A percentile compares a stretch with the other conserved stretches of the same genome.
Evolutionary conservation across 257 asterid genomes (phyloP).

Genomic region (Solanum pennellii): DNA sequence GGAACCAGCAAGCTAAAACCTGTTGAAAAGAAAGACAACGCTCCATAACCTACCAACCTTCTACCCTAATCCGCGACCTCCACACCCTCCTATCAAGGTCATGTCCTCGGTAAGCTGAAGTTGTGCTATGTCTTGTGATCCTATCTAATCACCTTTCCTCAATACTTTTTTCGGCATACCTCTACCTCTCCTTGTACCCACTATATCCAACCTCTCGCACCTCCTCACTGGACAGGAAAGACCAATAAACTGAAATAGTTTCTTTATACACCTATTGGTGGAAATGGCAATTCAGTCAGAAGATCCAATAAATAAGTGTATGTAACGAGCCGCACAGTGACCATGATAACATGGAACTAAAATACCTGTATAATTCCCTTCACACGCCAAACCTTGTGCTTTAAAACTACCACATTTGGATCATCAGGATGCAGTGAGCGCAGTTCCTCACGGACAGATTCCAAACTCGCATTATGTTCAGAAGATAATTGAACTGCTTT

Average conservation of each 20-base stretch:
- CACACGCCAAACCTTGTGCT: slow-evolving; percentile 84
- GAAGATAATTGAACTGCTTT: slow-evolving; percentile 66
- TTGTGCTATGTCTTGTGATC: background rate
- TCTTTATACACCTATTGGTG: background rate
- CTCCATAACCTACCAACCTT: background rate
- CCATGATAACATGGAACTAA: background rate
- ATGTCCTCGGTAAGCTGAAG: background rate
- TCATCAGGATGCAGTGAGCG: slow-evolving; percentile 63
- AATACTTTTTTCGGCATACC: background rate
- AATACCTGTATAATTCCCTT: slow-evolving; percentile 85
- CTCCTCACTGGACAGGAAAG: background rate
- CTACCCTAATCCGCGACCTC: background rate
- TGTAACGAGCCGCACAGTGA: background rate
- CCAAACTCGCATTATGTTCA: slow-evolving; percentile 64
- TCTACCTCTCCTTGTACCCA: background rate
- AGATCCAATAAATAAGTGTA: background rate
- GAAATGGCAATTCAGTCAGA: background rate
- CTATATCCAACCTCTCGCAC: background rate
- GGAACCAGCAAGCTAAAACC: background rate
- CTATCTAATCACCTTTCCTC: background rate
- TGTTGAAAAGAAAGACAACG: background rate
- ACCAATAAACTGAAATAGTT: background rate
- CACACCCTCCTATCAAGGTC: background rate
- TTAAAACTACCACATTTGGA: slow-evolving; percentile 60
- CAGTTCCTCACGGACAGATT: slow-evolving; percentile 61